Evolutionary conservation across 1,139 yeast species (phyloP).

Genomic region (Kluyveromyces marxianus): DNA sequence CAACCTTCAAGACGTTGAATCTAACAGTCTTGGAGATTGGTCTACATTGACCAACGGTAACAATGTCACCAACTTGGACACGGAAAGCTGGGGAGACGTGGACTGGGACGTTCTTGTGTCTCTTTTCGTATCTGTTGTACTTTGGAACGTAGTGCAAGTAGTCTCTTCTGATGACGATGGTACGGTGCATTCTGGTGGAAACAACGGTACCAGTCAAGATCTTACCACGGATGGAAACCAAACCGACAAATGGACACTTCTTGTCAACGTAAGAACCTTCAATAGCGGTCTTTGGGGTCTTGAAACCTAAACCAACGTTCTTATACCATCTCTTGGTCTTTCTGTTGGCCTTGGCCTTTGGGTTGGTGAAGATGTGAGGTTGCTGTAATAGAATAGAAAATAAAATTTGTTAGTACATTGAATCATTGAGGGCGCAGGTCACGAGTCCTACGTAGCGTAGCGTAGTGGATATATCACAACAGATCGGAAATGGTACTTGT

Average conservation of each 20-base stretch:
- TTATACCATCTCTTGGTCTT: conserved; percentile 99
- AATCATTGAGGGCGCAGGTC: not conserved
- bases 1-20: conserved; percentile 97
- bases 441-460: not conserved
- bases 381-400: conserved; percentile 45
- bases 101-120: conserved; percentile 99
- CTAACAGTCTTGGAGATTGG: conserved; percentile 99
- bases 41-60: conserved; percentile 99
- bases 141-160: conserved; percentile 99
- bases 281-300: conserved; percentile 99
- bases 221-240: conserved; percentile 98
- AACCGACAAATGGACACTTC: conserved; percentile 99
- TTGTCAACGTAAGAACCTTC: conserved; percentile 99
- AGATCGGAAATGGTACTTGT: too few relatives aligned
- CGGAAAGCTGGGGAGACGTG: conserved; percentile 99
- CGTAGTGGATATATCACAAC: too few relatives aligned
- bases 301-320: conserved; percentile 99
- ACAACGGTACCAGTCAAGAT: conserved; percentile 98
- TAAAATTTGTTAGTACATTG: conserved; percentile 5
- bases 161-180: conserved; percentile 99
- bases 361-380: conserved; percentile 99
- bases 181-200: conserved; percentile 99
- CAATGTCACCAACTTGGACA: conserved; percentile 97
- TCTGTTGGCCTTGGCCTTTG: conserved; percentile 98
- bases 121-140: conserved; percentile 99